Base-by-base conservation (phyloP, 192 early-diverging fungal species). In the Umbelopsis vinacea region DNA sequence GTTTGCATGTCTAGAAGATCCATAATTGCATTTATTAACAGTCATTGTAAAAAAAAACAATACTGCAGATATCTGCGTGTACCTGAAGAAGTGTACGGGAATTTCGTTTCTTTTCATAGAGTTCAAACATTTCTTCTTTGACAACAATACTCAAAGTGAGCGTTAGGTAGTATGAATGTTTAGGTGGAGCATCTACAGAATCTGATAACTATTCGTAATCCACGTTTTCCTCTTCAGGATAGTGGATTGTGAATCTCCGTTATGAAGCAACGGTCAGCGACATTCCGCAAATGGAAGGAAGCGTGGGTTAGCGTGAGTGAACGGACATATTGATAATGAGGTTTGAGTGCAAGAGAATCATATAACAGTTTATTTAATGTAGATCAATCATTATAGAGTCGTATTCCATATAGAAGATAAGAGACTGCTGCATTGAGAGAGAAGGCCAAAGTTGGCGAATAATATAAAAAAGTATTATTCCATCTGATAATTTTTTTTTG, bases 131-230 rank as follows among this genome's bases (percentile, higher is more conserved):
- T 1, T 50, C 15, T 8, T 29, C 29, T 29, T 29, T 29, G 29
- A 29, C 29, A 29, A 29, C 3, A 29, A 1, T 29, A 29, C 1
- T 29, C 29, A 3, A 29, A 29, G 29, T 29, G 29, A 29, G 29
- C 29, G 29, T 29, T 29, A 29, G 29, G 29, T 3, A 29, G 3
- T 29, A 29, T 29, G 29, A 29, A 19, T 2, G 9, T 5, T 21
- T n/a, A 50, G 14, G 15, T 17, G 0, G 48, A 50, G 48, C n/a
- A n/a, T 19, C 48, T 50, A 8, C 48, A 50, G 19, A 17, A 63
- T 63, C 57, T 63, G 33, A 37, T 63, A 63, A 63, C 26, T 38
- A 63, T 63, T 63, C 57, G 57, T 63, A 22, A 63, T 35, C 57
- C 17, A 6, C 33, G n/a, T 63, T 26, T 63, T 63, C 29, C 10